Base-by-base conservation (phyloP, 495 filamentous ascomycete species). In the Antarctomyces pellizariae region DNA sequence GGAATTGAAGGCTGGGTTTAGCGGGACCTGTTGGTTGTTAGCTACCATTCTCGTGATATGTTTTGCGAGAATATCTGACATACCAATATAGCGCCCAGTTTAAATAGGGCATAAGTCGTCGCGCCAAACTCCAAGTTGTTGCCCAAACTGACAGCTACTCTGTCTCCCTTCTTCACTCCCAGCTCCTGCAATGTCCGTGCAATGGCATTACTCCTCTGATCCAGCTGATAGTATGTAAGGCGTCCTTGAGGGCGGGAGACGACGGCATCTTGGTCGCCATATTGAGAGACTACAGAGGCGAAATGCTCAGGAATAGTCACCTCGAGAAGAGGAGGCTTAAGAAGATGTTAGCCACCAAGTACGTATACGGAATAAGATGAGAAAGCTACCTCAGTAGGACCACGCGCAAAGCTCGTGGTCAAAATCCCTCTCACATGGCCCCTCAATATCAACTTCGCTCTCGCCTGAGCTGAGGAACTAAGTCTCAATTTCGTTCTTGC, bases 1-100 rank as follows among this genome's bases (percentile, higher is more conserved):
- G 11, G 60, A 50, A 39, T 80, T 92, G 59, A 93, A 97, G 0
- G 68, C 75, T 2, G 80, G 84, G 48, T 97, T 97, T 17, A 97
- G 55, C 1, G 86, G 86, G 1, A 90, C 70, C 66, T 74, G 29
- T 29, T 18, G 8, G n/a, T 25, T 19, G 22, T 17, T 7, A 26
- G 29, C 27, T 2, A 9, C 8, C 13, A 3, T 32, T 8, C n/a
- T 33, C 24, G 25, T 10, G 30, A 29, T 7, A 25, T 7, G 1
- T 7, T 9, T 21, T 14, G 3, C 16, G 13, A 18, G 10, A 13
- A 26, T 3, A 3, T 13, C 19, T 15, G 13, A 35, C 55, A 24
- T 47, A 74, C 83, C 31, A 93, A 53, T 25, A 93, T 71, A 22
- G 78, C 86, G 9, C 86, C 86, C 2, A 93, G 59, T 46, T 97